Percentiles rank a stretch among this genome's conserved stretches.
Evolutionary conservation across 768 basidiomycete species (phyloP).

Genomic region (Auricularia sp.): DNA sequence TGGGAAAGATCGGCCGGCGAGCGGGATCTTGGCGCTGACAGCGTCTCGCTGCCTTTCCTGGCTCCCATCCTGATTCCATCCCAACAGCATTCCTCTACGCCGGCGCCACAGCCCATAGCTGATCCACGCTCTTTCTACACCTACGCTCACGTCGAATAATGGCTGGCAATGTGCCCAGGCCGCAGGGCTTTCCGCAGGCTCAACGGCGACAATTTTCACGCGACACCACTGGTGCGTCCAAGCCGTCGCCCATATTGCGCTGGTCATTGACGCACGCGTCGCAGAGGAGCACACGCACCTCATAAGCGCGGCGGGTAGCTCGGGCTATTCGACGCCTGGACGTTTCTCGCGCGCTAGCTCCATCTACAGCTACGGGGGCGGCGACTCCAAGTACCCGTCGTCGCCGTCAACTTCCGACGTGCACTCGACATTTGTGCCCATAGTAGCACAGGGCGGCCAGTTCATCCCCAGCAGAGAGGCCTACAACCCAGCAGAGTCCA

Average conservation of each 20-base stretch:
- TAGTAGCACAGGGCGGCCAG: background rate
- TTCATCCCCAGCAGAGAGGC: background rate
- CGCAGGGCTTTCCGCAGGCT: background rate
- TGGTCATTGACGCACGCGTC: too few relatives aligned
- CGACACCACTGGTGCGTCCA: too few relatives aligned
- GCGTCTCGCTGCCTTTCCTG: too few relatives aligned
- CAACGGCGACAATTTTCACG: too few relatives aligned
- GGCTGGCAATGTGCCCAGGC: conserved; percentile 3
- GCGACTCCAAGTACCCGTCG: background rate
- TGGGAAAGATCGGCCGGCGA: too few relatives aligned
- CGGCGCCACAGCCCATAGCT: too few relatives aligned
- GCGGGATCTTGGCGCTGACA: too few relatives aligned
- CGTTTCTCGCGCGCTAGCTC: background rate
- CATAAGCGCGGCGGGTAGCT: background rate
- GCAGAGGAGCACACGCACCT: background rate
- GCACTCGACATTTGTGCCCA: conserved; percentile 1
- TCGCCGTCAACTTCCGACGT: background rate
- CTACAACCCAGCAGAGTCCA: background rate
- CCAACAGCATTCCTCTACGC: too few relatives aligned
- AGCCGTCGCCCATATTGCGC: too few relatives aligned
- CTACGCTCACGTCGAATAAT: background rate
- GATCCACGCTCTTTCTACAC: too few relatives aligned
- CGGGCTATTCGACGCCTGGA: background rate
- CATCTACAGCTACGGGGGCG: background rate
- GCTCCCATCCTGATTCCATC: too few relatives aligned